Conservation (phyloP, 345 rosid genomes). For the Eucalyptus globulus region DNA sequence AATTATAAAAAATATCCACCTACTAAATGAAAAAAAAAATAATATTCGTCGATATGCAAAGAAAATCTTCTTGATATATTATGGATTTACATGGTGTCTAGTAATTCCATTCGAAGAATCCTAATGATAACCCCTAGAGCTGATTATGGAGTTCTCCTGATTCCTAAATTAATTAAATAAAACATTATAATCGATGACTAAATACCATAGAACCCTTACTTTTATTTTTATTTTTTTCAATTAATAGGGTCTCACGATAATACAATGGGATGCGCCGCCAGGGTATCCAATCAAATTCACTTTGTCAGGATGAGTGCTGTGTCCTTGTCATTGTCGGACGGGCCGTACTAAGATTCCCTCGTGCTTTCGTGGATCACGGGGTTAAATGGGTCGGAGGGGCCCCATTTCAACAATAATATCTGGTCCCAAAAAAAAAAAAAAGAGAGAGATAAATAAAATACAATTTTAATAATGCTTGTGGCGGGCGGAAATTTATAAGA, state of each 20-base stretch:
- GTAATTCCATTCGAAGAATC: background rate
- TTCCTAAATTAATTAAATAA: background rate
- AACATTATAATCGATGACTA: background rate
- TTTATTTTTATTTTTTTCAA: background rate
- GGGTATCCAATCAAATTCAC: background rate
- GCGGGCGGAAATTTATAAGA: background rate
- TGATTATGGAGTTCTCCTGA: background rate
- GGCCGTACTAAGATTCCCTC: background rate
- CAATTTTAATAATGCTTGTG: background rate
- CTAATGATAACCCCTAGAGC: background rate
- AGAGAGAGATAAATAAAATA: background rate
- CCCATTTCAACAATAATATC: background rate
- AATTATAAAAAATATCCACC: background rate
- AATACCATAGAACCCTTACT: background rate
- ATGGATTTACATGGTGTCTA: background rate
- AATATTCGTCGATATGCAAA: background rate
- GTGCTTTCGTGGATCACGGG: background rate
- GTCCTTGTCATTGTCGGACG: background rate
- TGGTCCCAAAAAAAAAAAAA: background rate
- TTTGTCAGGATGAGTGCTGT: fast-evolving
- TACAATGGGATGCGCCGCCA: background rate
- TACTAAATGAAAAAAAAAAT: background rate
- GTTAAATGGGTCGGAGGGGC: background rate
- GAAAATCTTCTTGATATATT: background rate
- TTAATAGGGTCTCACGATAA: background rate